A percentile compares a stretch with the other conserved stretches of the same genome.
phyloP scores from a whole-genome alignment of 768 basidiomycete genomes.

The Boletus rubroflammeus region DNA sequence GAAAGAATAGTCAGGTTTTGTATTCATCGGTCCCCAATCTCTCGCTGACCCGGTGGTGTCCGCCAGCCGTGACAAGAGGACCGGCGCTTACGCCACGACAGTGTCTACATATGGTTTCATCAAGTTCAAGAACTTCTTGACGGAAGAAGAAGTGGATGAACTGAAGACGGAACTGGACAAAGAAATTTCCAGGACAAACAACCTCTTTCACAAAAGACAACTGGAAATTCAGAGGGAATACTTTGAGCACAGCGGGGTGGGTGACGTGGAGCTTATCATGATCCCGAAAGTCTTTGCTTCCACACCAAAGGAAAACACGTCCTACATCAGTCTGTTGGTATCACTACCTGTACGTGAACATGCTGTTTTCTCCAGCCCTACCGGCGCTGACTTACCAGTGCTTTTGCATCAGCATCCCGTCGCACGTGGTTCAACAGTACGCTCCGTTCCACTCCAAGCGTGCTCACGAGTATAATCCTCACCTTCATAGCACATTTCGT shows the following conservation, averaged over 20 bases:
- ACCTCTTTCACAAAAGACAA: slow-evolving; percentile 11
- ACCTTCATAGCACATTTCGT: slow-evolving; percentile 13
- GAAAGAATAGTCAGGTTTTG: slow-evolving; percentile 13
- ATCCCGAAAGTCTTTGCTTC: slow-evolving; percentile 13
- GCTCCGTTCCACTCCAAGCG: neutral
- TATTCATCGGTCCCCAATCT: neutral
- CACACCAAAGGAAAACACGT: slow-evolving; percentile 3
- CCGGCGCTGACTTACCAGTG: neutral
- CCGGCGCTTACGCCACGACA: slow-evolving; percentile 16
- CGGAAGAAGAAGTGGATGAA: slow-evolving; percentile 7
- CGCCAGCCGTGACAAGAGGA: slow-evolving; percentile 8
- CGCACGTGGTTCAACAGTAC: slow-evolving; percentile 17
- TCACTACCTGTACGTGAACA: slow-evolving; percentile 8
- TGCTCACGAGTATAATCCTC: neutral
- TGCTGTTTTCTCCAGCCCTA: neutral
- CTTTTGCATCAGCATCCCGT: slow-evolving; percentile 12
- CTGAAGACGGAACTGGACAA: slow-evolving; percentile 9
- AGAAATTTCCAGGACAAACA: slow-evolving; percentile 3
- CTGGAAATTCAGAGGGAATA: slow-evolving; percentile 11
- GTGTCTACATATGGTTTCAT: slow-evolving; percentile 17
- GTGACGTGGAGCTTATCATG: slow-evolving; percentile 19
- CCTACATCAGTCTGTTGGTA: slow-evolving; percentile 11
- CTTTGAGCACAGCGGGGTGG: slow-evolving; percentile 2
- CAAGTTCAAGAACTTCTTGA: slow-evolving; percentile 15
- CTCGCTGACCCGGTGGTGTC: neutral